Conservation (phyloP, 257 asterid species). For the Haberlea rhodopensis region DNA sequence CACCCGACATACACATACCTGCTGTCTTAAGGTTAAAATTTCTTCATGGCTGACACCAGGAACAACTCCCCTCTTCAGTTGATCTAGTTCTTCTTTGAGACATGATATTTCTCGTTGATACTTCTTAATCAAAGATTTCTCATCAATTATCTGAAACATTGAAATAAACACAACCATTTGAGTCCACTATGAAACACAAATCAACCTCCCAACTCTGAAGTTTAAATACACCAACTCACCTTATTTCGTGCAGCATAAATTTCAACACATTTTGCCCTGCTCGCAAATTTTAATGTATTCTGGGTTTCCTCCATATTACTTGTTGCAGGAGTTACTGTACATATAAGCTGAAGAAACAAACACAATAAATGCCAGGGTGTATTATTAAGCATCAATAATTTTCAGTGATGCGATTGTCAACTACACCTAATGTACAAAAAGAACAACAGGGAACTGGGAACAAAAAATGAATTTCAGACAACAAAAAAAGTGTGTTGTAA, state of each 20-base stretch:
- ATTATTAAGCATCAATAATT: conserved; percentile 10
- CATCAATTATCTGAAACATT: conserved; percentile 83
- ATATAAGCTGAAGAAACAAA: conserved; percentile 65
- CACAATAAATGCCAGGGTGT: conserved; percentile 25
- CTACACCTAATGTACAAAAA: conserved; percentile 23
- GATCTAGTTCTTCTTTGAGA: conserved; percentile 90
- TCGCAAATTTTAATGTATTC: conserved; percentile 94
- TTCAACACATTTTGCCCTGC: conserved; percentile 96
- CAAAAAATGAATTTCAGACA: conserved; percentile 6
- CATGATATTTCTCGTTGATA: conserved; percentile 90
- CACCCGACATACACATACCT: conserved; percentile 42
- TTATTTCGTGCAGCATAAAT: conserved; percentile 87
- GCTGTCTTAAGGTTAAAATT: conserved; percentile 68
- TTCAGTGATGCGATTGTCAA: conserved; percentile 3
- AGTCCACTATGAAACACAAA: conserved; percentile 23
- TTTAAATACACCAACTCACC: conserved; percentile 45
- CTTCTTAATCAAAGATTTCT: conserved; percentile 93
- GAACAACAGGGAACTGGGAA: conserved; percentile 18
- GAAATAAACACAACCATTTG: conserved; percentile 12
- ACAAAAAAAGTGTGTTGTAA: conserved; percentile 5
- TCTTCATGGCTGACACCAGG: conserved; percentile 83
- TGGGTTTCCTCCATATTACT: conserved; percentile 98
- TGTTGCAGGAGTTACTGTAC: conserved; percentile 97
- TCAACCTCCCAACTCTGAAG: conserved; percentile 8
- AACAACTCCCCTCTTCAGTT: conserved; percentile 71